Evolutionary conservation across 345 rosid genomes (phyloP).

Genomic region (Citrus inodora): DNA sequence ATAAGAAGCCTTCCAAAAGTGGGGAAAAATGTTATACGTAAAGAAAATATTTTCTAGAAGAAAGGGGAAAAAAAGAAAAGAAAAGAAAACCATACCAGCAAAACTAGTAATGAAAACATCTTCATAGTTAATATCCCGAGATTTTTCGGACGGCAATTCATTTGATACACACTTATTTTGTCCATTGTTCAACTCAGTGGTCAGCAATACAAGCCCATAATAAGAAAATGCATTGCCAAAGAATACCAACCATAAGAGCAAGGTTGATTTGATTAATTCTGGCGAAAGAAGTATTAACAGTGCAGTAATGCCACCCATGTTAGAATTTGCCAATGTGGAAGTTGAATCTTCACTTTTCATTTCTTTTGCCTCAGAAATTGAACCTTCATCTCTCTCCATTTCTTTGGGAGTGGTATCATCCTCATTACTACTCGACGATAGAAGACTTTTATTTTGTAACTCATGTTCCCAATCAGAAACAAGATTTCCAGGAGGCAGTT

Average conservation of each 20-base stretch:
- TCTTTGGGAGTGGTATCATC: neutral
- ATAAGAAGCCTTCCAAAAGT: neutral
- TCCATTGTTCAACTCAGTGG: conserved; percentile 72
- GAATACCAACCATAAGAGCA: conserved; percentile 79
- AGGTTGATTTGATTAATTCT: conserved; percentile 55
- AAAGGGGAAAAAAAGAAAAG: neutral
- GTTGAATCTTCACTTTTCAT: conserved; percentile 20
- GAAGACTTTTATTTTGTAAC: conserved; percentile 43
- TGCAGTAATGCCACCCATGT: conserved; percentile 36
- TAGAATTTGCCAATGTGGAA: conserved; percentile 33
- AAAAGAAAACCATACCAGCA: conserved; percentile 50
- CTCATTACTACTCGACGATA: conserved; percentile 22
- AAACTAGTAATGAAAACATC: conserved; percentile 77
- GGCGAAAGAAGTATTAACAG: conserved; percentile 66
- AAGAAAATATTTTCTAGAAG: neutral
- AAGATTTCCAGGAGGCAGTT: conserved; percentile 68
- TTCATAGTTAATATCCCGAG: conserved; percentile 53
- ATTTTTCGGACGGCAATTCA: conserved; percentile 19
- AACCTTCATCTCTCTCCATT: neutral
- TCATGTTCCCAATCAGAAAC: conserved; percentile 54
- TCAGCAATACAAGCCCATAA: conserved; percentile 85
- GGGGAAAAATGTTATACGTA: neutral
- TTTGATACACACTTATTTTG: conserved; percentile 36
- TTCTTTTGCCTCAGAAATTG: neutral
- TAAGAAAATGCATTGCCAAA: conserved; percentile 91